Evolutionary conservation across 1,284 basidiomycete genomes (phyloP), one percentile per base, ranked within the genome.

Genomic region (Coniferiporia sulphurascens): DNA sequence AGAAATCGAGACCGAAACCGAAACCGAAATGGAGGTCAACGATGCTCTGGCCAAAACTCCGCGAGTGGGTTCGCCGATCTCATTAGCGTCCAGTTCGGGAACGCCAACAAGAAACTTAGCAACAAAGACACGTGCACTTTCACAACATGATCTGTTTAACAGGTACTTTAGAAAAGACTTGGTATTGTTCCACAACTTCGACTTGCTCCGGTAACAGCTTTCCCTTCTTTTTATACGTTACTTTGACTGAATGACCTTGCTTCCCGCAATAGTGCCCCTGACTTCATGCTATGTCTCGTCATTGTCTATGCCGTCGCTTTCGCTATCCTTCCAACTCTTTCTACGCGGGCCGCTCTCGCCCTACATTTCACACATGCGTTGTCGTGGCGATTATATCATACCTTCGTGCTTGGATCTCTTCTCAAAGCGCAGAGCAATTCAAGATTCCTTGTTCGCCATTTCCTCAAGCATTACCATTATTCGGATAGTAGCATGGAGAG

Each of bases 361-460:
- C 73, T 93, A 38, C 85, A 95, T 70, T 94, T 92, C 70, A 63
- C 81, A 1, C 95, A 99, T 67, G 91, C 95, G 0, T 76, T 95
- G 15, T 71, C 75, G 0, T 99, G 97, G 96, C 86, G 91, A 54
- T 69, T 89, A 35, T 87, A 97, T 75, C 93, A 98, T 73, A 92
- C 88, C 27, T 85, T 95, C 67, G 95, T 91, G 0, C 82, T 99
- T 3, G 96, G 96, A 0, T 73, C 87, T 38, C 76, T 96, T 7
- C 80, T 99, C 27, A 84, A 84, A 36, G 90, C 87, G 1, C 96
- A 99, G 74, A 90, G 89, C 64, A 79, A 89, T 70, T 83, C 76
- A 70, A 95, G 94, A 73, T 98, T 91, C 79, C 77, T 98, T 52
- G 95, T 99, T 32, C 78, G 93, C 60, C 96, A 98, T 72, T 99